phyloP scores from a whole-genome alignment of 305 asterid genomes.

The Solanum hybrid region DNA sequence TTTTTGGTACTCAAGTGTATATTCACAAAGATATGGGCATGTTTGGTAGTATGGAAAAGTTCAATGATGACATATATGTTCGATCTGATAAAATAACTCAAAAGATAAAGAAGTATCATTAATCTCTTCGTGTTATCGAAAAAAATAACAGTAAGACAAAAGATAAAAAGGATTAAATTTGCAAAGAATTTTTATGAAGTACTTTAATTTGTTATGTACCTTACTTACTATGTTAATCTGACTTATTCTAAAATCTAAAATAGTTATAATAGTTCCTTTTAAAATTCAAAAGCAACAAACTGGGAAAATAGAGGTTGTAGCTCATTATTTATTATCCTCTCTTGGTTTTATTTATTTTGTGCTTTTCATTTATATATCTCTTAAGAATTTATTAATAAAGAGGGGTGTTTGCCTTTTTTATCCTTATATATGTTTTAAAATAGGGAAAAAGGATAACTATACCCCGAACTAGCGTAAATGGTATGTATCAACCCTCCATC shows the following conservation, averaged over 20 bases:
- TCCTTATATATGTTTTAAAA: neutral
- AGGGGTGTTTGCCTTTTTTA: neutral
- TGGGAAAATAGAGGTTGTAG: neutral
- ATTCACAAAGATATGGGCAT: neutral
- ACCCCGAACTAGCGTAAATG: too few species aligned
- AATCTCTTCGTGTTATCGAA: neutral
- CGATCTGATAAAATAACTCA: neutral
- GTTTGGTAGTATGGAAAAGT: neutral
- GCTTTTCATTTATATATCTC: neutral
- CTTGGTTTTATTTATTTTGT: neutral
- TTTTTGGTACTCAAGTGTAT: neutral
- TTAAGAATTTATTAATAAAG: too few species aligned
- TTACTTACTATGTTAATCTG: neutral
- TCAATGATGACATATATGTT: neutral
- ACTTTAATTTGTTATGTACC: neutral
- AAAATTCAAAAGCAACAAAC: neutral
- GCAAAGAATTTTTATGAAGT: neutral
- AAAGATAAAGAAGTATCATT: neutral
- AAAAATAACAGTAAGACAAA: too few species aligned
- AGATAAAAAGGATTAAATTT: too few species aligned
- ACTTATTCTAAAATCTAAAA: neutral
- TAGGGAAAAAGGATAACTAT: too few species aligned
- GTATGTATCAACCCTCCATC: neutral
- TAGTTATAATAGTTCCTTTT: neutral
- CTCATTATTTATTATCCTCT: neutral